phyloP scores from a whole-genome alignment of 176 grass and related monocot species.

The Chloris gayana region DNA sequence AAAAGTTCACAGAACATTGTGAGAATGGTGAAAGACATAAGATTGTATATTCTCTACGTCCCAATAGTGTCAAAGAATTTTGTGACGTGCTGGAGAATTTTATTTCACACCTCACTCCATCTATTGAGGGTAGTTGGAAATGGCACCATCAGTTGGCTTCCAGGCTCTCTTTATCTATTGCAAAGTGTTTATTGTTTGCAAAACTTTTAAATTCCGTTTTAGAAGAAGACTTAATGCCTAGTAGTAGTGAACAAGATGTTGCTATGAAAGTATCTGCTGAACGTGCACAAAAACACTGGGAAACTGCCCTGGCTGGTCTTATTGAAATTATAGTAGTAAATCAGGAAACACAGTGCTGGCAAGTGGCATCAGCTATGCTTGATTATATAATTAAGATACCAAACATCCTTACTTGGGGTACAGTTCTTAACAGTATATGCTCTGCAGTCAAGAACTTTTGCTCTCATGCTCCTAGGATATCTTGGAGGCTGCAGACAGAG shows the following conservation, averaged over 20 bases:
- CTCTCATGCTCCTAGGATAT: conserved; percentile 85
- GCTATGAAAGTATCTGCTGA: conserved; percentile 33
- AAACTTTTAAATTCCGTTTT: conserved; percentile 52
- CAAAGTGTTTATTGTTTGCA: conserved; percentile 64
- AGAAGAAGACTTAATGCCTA: conserved; percentile 34
- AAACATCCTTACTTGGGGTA: conserved; percentile 51
- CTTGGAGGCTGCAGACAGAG: conserved; percentile 86
- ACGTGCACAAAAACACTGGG: conserved; percentile 57
- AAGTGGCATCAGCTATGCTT: conserved; percentile 75
- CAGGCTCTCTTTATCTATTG: conserved; percentile 40
- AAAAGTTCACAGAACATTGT: conserved; percentile 16
- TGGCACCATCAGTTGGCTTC: conserved; percentile 58
- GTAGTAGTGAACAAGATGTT: conserved; percentile 31
- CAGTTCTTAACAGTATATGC: conserved; percentile 53
- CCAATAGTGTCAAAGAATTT: conserved; percentile 51
- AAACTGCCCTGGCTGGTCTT: conserved; percentile 68
- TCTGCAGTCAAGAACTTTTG: conserved; percentile 65
- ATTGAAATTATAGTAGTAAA: conserved; percentile 56
- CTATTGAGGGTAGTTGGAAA: conserved; percentile 65
- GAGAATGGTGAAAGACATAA: conserved; percentile 28
- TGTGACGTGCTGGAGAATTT: conserved; percentile 58
- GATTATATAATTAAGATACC: conserved; percentile 73
- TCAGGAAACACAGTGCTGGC: conserved; percentile 85
- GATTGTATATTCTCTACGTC: conserved; percentile 32
- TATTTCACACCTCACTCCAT: conserved; percentile 48